phyloP scores from a whole-genome alignment of 306 rosid genomes.

The Dalbergia cultrata region DNA sequence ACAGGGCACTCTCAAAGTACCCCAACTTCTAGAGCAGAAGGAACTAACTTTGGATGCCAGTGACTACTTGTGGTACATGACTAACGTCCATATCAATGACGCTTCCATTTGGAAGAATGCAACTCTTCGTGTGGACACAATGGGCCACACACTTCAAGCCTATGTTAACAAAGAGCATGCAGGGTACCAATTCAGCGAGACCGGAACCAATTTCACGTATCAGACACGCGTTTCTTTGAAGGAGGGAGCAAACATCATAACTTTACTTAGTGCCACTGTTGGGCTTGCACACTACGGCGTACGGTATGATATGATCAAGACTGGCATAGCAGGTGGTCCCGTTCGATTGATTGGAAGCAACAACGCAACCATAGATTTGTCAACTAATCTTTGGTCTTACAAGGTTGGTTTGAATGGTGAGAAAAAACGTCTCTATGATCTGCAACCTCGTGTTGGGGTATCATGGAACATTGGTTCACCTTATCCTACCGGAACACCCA shows the following conservation, averaged over 20 bases:
- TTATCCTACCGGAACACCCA: not conserved
- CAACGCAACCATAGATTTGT: not conserved
- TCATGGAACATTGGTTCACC: not conserved
- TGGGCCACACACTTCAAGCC: slow-evolving; percentile 34
- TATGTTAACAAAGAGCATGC: slow-evolving; percentile 6
- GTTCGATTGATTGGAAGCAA: slow-evolving; percentile 9
- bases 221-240: not conserved
- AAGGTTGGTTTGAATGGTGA: slow-evolving; percentile 38
- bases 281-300: not conserved
- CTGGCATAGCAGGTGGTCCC: slow-evolving; percentile 35
- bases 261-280: slow-evolving; percentile 2
- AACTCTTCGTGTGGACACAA: not conserved
- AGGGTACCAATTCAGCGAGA: not conserved
- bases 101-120: not conserved
- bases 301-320: not conserved
- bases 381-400: not conserved
- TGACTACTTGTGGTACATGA: slow-evolving; percentile 44
- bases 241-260: not conserved
- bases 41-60: not conserved
- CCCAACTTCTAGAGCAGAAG: slow-evolving; percentile 23
- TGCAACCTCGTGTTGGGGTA: no score
- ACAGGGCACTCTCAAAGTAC: not conserved
- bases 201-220: not conserved
- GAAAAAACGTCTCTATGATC: not conserved
- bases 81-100: not conserved